Conservation (phyloP, 495 filamentous ascomycete species). For the Penicillium roqueforti region DNA sequence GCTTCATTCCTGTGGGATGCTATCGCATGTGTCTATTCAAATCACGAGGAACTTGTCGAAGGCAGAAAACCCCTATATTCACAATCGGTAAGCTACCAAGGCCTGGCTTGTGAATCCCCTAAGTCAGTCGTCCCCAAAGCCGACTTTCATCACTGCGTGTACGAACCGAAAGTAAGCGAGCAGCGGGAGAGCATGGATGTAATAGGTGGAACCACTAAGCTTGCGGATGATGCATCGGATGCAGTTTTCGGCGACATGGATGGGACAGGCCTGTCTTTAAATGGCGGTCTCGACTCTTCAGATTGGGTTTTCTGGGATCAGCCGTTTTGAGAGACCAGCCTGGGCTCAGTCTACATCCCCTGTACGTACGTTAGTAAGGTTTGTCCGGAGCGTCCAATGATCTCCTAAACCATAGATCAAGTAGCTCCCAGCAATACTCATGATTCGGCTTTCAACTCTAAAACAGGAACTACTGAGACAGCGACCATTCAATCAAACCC, state of each 20-base stretch:
- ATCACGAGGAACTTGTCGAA: background rate
- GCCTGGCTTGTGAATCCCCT: background rate
- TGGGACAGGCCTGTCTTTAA: background rate
- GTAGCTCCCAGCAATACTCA: no score
- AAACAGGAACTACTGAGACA: no score
- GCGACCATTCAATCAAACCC: no score
- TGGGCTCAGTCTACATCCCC: no score
- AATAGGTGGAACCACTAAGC: background rate
- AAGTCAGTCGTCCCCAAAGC: background rate
- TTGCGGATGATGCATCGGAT: background rate
- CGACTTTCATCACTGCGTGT: background rate
- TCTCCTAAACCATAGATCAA: no score
- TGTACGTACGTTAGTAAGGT: no score
- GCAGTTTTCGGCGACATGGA: background rate
- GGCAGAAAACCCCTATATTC: background rate
- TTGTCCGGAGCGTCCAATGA: no score
- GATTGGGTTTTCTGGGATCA: background rate
- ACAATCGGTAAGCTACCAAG: background rate
- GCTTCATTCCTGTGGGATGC: constrained; percentile 19
- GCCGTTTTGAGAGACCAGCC: background rate
- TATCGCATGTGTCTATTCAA: background rate
- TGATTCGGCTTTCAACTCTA: no score
- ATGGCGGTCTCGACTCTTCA: background rate
- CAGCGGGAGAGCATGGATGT: background rate
- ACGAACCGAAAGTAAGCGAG: background rate